Conservation (phyloP, 257 asterid species). For the Ehretia macrophylla region DNA sequence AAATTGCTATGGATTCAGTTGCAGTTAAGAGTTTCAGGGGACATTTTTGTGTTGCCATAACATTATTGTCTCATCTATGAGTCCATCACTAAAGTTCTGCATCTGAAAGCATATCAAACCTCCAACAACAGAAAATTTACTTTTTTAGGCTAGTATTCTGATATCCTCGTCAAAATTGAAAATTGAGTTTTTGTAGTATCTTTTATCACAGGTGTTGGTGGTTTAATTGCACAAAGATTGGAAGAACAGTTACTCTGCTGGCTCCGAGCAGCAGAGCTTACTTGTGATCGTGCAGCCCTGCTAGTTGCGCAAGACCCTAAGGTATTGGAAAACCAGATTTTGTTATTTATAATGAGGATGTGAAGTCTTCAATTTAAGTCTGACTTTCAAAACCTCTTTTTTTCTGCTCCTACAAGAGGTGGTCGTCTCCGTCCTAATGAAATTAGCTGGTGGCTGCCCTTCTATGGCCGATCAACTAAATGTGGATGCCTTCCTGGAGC, state of each 20-base stretch:
- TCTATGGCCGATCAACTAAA: constrained; percentile 86
- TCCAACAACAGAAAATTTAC: too few relatives aligned
- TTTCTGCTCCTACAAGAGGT: constrained; percentile 82
- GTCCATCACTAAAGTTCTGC: too few relatives aligned
- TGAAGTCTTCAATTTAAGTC: constrained; percentile 5
- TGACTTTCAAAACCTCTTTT: constrained; percentile 17
- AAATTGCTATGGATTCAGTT: too few relatives aligned
- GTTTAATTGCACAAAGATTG: constrained; percentile 78
- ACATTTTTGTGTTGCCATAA: too few relatives aligned
- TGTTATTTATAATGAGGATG: constrained; percentile 1
- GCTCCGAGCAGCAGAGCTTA: constrained; percentile 96
- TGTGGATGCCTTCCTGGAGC: constrained; percentile 96
- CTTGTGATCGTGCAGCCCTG: constrained; percentile 96
- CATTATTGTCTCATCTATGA: too few relatives aligned
- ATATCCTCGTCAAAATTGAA: not conserved
- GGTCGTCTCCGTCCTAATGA: constrained; percentile 94
- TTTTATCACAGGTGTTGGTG: constrained; percentile 62
- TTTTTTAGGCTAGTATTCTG: too few relatives aligned
- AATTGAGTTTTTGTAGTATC: constrained; percentile 15
- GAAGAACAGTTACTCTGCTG: constrained; percentile 95
- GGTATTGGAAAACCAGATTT: constrained; percentile 38
- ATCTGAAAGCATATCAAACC: too few relatives aligned
- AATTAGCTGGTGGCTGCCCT: constrained; percentile 97
- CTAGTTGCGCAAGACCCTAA: constrained; percentile 91
- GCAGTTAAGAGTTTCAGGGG: too few relatives aligned